Conservation (phyloP, 352 stramenopile species). For the Globisporangium paroecandrum region DNA sequence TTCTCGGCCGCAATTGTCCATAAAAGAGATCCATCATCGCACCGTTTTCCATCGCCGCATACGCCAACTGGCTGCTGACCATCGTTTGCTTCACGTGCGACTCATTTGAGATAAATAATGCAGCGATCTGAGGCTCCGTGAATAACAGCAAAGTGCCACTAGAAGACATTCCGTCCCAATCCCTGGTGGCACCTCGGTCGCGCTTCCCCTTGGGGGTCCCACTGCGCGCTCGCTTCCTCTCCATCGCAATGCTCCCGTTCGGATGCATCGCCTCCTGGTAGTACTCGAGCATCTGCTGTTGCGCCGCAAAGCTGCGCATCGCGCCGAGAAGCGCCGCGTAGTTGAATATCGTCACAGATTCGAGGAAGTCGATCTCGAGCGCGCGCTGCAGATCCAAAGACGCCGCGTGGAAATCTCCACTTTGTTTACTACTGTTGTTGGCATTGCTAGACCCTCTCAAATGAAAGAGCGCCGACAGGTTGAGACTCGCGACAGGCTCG, state of each 20-base stretch:
- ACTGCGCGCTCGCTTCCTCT: constrained; percentile 21
- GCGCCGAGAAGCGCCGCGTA: constrained; percentile 58
- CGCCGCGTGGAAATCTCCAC: constrained; percentile 46
- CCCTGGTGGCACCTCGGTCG: neutral
- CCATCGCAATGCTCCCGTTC: neutral
- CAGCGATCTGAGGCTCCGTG: constrained; percentile 10
- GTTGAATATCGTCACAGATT: constrained; percentile 59
- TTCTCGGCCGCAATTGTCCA: neutral
- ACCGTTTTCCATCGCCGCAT: constrained; percentile 48
- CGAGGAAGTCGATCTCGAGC: constrained; percentile 52
- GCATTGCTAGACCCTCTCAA: constrained; percentile 16
- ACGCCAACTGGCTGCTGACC: constrained; percentile 31
- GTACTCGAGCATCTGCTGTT: constrained; percentile 65
- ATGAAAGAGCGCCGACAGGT: constrained; percentile 43
- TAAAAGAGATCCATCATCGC: constrained; percentile 1
- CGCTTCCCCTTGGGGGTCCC: neutral
- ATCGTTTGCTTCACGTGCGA: constrained; percentile 18
- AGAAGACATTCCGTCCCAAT: neutral
- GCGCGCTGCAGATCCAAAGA: constrained; percentile 43
- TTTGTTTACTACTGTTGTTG: neutral
- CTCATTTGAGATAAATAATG: constrained; percentile 22
- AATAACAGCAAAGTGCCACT: constrained; percentile 9
- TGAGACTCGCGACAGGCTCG: constrained; percentile 41
- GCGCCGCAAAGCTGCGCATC: constrained; percentile 38
- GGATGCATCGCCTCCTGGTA: constrained; percentile 16